Evolutionary conservation across 768 basidiomycete species (phyloP).

Genomic region (Kwoniella shandongensis): DNA sequence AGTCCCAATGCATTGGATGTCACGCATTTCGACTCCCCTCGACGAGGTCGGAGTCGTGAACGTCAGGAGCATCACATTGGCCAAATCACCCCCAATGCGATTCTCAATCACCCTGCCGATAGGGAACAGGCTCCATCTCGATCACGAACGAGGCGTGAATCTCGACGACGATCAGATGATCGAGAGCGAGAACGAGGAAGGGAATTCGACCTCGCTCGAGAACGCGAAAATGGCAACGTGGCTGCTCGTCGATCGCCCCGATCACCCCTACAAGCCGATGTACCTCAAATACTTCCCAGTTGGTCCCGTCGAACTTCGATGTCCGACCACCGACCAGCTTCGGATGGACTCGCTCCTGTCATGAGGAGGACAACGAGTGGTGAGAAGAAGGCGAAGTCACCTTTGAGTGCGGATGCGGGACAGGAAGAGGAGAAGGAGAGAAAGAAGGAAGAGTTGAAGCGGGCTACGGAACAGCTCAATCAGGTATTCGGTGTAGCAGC

Average conservation of each 20-base stretch:
- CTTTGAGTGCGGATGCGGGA: constrained; percentile 1
- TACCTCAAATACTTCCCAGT: constrained; percentile 31
- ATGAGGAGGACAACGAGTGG: constrained; percentile 16
- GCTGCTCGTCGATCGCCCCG: constrained; percentile 7
- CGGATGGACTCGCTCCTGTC: constrained; percentile 8
- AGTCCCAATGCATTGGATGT: constrained; percentile 10
- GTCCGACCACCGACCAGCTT: constrained; percentile 1
- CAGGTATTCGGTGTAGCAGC: constrained; percentile 27
- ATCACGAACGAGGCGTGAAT: constrained; percentile 25
- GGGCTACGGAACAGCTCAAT: constrained; percentile 20
- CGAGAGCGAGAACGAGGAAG: constrained; percentile 12
- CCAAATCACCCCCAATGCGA: constrained; percentile 3
- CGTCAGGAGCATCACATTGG: constrained; percentile 23
- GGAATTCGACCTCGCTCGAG: background rate
- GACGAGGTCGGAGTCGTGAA: constrained; percentile 38
- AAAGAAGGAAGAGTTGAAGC: constrained; percentile 16
- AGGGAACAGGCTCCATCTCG: constrained; percentile 39
- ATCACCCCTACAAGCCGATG: constrained; percentile 6
- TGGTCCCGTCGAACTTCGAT: constrained; percentile 27
- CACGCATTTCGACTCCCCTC: constrained; percentile 7
- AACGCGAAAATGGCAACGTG: constrained; percentile 6
- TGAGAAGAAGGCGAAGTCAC: constrained; percentile 8
- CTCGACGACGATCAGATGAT: constrained; percentile 24
- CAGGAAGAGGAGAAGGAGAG: constrained; percentile 10
- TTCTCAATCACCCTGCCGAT: constrained; percentile 27